Conservation (phyloP, 2,329 filamentous ascomycete genomes). For the Polychaeton citri region DNA sequence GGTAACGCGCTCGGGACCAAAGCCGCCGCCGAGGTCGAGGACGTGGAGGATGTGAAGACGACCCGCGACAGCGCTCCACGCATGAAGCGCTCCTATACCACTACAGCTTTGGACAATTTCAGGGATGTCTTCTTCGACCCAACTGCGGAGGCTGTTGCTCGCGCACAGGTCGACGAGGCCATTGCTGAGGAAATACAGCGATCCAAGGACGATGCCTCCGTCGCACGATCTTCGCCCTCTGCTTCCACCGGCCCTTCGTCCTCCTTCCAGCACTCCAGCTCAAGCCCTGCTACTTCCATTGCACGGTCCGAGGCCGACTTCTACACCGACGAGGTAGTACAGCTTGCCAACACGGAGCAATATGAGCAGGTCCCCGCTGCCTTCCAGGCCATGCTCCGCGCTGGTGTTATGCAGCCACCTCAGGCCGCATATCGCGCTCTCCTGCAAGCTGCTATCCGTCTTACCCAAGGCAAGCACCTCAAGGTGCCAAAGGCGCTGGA, state of each 20-base stretch:
- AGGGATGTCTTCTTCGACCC: slow-evolving; percentile 37
- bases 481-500: slow-evolving; percentile 84
- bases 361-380: slow-evolving; percentile 81
- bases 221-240: slow-evolving; percentile 7
- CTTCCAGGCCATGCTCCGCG: slow-evolving; percentile 80
- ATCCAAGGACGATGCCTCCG: slow-evolving; percentile 33
- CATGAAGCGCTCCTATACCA: slow-evolving; percentile 38
- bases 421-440: slow-evolving; percentile 86
- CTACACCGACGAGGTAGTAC: slow-evolving; percentile 67
- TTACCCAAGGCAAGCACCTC: slow-evolving; percentile 67
- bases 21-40: slow-evolving; percentile 24
- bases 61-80: slow-evolving; percentile 11
- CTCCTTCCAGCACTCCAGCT: slow-evolving; percentile 9
- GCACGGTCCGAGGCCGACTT: slow-evolving; percentile 47
- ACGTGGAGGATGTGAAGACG: slow-evolving; percentile 19
- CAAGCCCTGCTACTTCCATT: slow-evolving; percentile 14
- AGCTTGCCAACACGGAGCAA: slow-evolving; percentile 56
- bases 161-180: slow-evolving; percentile 75
- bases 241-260: slow-evolving; percentile 4
- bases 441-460: slow-evolving; percentile 67
- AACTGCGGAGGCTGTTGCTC: slow-evolving; percentile 38
- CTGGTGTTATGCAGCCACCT: slow-evolving; percentile 66
- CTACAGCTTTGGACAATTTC: slow-evolving; percentile 46
- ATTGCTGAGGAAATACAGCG: slow-evolving; percentile 65
- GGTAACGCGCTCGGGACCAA: slow-evolving; percentile 10